Evolutionary conservation across 1,284 basidiomycete species (phyloP).

Genomic region (Schizopora paradoxa): DNA sequence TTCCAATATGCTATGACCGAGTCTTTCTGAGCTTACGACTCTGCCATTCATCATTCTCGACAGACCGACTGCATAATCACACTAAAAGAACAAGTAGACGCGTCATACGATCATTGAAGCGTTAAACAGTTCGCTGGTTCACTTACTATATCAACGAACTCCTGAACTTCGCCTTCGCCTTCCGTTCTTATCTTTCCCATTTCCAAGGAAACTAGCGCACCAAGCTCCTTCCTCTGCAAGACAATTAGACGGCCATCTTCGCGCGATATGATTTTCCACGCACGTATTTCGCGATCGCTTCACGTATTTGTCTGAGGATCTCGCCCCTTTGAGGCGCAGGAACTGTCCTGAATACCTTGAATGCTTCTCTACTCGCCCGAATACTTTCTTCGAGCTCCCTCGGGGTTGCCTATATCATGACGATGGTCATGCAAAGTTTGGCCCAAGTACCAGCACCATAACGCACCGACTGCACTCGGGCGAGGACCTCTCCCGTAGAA

Average conservation of each 20-base stretch:
- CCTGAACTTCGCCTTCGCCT: constrained; percentile 89
- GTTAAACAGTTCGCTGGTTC: constrained; percentile 16
- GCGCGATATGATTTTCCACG: constrained; percentile 13
- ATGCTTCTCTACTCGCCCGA: constrained; percentile 66
- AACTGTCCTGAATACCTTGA: constrained; percentile 62
- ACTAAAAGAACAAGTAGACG: constrained; percentile 29
- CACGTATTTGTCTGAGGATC: constrained; percentile 81
- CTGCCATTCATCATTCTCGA: constrained; percentile 90
- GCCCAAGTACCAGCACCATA: constrained; percentile 7
- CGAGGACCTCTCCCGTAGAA: constrained; percentile 71
- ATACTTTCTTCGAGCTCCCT: constrained; percentile 64
- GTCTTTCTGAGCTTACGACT: constrained; percentile 79
- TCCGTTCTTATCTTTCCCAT: constrained; percentile 97
- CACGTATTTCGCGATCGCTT: constrained; percentile 77
- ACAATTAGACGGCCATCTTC: constrained; percentile 1
- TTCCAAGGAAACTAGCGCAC: constrained; percentile 80
- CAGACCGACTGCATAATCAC: constrained; percentile 76
- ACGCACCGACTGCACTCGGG: constrained; percentile 58
- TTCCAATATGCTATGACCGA: constrained; percentile 89
- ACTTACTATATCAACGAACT: constrained; percentile 87
- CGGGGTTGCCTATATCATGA: constrained; percentile 47
- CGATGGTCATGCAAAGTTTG: background rate
- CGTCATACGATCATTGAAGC: no score
- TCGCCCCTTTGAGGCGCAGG: constrained; percentile 88
- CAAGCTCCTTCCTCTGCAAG: constrained; percentile 71